Base-by-base conservation (phyloP, 148 eudicot genomes). In the Selenicereus undatus region DNA sequence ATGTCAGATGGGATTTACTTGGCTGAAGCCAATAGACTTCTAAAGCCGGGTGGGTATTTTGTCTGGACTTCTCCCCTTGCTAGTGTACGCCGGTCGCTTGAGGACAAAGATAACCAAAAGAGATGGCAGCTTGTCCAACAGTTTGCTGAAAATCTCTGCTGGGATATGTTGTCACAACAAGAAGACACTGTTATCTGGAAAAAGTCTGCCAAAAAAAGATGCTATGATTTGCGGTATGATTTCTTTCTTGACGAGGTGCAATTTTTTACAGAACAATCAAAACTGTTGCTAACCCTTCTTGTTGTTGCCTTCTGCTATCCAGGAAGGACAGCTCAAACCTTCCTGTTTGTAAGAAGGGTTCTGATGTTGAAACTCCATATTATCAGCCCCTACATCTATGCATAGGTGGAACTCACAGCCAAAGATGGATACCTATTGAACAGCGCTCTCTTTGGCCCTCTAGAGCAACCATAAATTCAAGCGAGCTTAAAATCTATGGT, bases 31-130 rank as follows among this genome's bases (percentile, higher is more conserved):
- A 95, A 96, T 83, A 86, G 99, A 66, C 85, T 93, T 68, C 81
- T 96, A 82, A 88, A 87, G 86, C 97, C 99, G 60, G 99, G 98
- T 74, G 99, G 99, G 81, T 96, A 93, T 84, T 96, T 96, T 85
- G 98, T 96, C 30, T 91, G 94, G 93, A 93, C 97, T 71, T 93
- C 97, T 78, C 93, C 97, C 56, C 66, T 88, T 58, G 89, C 90
- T 70, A 88, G 86, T 80, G 78, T 90, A 77, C 95, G 89, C 77
- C 86, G 90, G 77, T 84, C 86, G 62, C 42, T 65, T 50, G 68
- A 80, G 72, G 52, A 73, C 71, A 87, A 90, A 79, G 89, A 80
- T 66, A 89, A 85, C 80, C 87, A 86, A 79, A 90, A 93, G 86
- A 90, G 81, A 84, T 93, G 97, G 97, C 82, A 86, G 62, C 77